Conservation (phyloP, 805 yeast species). For the Pichia ethanolica region DNA sequence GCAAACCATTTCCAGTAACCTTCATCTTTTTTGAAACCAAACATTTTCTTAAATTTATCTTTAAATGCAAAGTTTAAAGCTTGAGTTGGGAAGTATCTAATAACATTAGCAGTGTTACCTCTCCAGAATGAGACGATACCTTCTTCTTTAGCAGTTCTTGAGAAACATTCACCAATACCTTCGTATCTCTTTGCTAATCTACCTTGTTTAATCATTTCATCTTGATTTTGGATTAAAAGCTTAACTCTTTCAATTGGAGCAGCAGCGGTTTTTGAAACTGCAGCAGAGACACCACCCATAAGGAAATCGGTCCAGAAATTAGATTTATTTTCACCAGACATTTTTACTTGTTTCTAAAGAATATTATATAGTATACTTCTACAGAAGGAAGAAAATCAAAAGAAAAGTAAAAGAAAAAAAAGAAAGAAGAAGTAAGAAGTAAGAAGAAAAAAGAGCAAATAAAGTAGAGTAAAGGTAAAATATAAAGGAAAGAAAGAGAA, state of each 20-base stretch:
- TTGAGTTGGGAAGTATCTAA: slow-evolving; percentile 99
- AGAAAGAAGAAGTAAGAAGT: neutral
- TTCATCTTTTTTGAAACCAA: slow-evolving; percentile 95
- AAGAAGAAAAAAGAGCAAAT: neutral
- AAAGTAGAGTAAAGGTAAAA: neutral
- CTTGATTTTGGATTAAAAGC: slow-evolving; percentile 94
- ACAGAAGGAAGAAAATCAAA: slow-evolving; percentile 9
- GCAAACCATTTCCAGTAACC: slow-evolving; percentile 91
- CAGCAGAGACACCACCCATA: slow-evolving; percentile 99
- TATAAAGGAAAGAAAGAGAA: too few species aligned
- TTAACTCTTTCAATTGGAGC: slow-evolving; percentile 98
- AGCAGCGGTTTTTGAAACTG: slow-evolving; percentile 94
- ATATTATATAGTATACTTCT: slow-evolving; percentile 6
- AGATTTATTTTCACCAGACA: slow-evolving; percentile 34
- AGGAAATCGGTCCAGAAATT: slow-evolving; percentile 60
- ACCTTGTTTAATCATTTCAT: slow-evolving; percentile 97
- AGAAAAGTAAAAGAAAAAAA: slow-evolving; percentile 3
- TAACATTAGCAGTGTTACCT: slow-evolving; percentile 98
- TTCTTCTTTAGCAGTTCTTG: slow-evolving; percentile 88
- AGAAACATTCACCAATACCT: slow-evolving; percentile 93
- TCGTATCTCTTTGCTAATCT: slow-evolving; percentile 79
- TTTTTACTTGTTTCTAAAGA: slow-evolving; percentile 14
- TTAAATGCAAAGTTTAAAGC: slow-evolving; percentile 98
- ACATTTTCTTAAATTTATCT: slow-evolving; percentile 91
- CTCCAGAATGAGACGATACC: slow-evolving; percentile 95